Evolutionary conservation across 2,329 filamentous ascomycete genomes (phyloP), one percentile per base, ranked within the genome.

Genomic region (Exophiala phaeomuriformis): DNA sequence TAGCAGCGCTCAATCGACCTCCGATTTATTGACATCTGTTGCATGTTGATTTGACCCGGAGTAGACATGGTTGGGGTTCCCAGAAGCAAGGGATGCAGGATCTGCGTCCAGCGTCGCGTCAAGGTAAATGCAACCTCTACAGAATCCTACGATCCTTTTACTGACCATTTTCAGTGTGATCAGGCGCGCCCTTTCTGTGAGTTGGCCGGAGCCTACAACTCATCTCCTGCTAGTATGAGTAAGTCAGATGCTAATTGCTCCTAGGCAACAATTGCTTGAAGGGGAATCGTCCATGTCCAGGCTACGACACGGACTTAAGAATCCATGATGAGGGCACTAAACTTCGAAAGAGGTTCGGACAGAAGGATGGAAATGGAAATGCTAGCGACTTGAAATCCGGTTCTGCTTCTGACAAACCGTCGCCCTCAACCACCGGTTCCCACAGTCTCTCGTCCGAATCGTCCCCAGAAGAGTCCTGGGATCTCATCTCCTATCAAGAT

Each of bases 31-130:
- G 6, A 9, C 9, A 3, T 33, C 8, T 29, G 29, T 31, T 49
- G 19, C 45, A 55, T 49, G 49, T 37, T 32, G 39, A 39, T 28
- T 53, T n/a, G n/a, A 46, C 27, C 32, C 36, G 10, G 8, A 33
- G 39, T n/a, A 51, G 51, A 29, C 49, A 72, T 72, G 70, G 69
- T 71, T 46, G 70, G 70, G 36, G 66, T 72, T 49, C 70, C 70
- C 47, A 64, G 70, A 51, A 72, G 69, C 58, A 72, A 68, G 61
- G 70, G 69, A 39, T 72, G 70, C 63, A 58, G 67, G 51, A 65
- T 68, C 31, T 72, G 70, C 58, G 69, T 69, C 19, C 65, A 69
- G 56, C 64, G 70, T 52, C 67, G 68, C 27, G 67, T 72, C 47
- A 71, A 63, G 62, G 49, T 53, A 47, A 44, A 9, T n/a, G 6